Evolutionary conservation across 1,284 basidiomycete species (phyloP).

Genomic region (Caloboletus firmus): DNA sequence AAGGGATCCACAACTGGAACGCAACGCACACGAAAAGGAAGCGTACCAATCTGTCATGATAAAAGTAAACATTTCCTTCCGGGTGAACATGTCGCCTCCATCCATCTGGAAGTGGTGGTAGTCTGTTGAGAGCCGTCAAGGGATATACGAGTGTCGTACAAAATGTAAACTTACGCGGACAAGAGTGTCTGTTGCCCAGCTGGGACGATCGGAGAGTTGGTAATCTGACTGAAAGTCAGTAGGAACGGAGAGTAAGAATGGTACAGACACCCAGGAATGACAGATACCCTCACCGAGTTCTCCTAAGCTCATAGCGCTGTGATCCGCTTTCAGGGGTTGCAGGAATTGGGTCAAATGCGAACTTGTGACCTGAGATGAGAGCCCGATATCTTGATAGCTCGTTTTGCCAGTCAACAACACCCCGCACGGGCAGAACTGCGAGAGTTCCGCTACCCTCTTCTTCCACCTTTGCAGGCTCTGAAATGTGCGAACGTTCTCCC

Average conservation of each 20-base stretch:
- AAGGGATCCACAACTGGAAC: background rate
- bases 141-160: background rate
- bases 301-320: slow-evolving; percentile 12
- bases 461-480: background rate
- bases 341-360: background rate
- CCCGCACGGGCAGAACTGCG: background rate
- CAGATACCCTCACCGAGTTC: slow-evolving; percentile 5
- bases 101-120: background rate
- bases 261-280: background rate
- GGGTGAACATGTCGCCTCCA: slow-evolving; percentile 18
- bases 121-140: slow-evolving; percentile 5
- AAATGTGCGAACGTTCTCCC: background rate
- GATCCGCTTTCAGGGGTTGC: slow-evolving; percentile 19
- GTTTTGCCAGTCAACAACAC: background rate
- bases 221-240: background rate
- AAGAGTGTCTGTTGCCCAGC: slow-evolving; percentile 17
- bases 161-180: slow-evolving; percentile 4
- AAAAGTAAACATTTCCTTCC: slow-evolving; percentile 17
- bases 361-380: background rate
- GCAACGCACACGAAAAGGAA: background rate
- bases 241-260: background rate
- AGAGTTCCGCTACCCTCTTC: background rate
- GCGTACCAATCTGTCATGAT: slow-evolving; percentile 14
- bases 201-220: background rate
- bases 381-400: background rate